Base-by-base conservation (phyloP, 2,329 filamentous ascomycete species). In the Fusarium tuaranense region DNA sequence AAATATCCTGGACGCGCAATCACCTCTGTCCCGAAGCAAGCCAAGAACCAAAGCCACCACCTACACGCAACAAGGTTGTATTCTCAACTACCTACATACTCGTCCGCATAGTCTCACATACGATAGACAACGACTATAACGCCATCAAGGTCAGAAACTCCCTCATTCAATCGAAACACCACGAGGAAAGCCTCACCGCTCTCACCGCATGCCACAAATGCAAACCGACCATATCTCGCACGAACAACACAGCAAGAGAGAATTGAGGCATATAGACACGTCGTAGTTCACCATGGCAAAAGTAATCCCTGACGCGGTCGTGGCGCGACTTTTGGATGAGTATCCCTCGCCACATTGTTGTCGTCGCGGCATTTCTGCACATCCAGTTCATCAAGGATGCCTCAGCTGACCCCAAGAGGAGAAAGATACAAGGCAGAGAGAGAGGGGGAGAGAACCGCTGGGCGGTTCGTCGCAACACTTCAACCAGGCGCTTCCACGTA, bases 401-500 rank as follows among this genome's bases (percentile, higher is more conserved):
- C 58, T 59, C 66, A 30, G 55, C 55, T 62, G 69, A 73, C 65
- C 61, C 13, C 34, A 36, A 46, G 41, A 32, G 13, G 46, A 14
- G 18, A 55, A 12, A 20, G 27, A 55, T 32, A 20, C 51, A 55
- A 55, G 51, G 27, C 27, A 55, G 41, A 32, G 25, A 22, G n/a
- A 44, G 39, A 44, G 41, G 46, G 48, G 20, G 6, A 36, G 34
- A 36, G 25, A 48, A 61, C 22, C 18, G 58, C 27, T 36, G 34
- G 44, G 30, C 39, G 57, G 57, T 46, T 62, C 59, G 44, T 36
- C 46, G 51, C 61, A 58, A 30, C 48, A 38, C 59, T 66, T 67
- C 69, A 69, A 73, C 69, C 69, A 70, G 63, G 41, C 61, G 58
- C 63, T 39, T 72, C 71, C 75, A 78, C 67, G 71, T 72, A 51